Evolutionary conservation across 208 protist genomes (phyloP), one percentile per base, ranked within the genome.

Genomic region (Lotmaria passim): DNA sequence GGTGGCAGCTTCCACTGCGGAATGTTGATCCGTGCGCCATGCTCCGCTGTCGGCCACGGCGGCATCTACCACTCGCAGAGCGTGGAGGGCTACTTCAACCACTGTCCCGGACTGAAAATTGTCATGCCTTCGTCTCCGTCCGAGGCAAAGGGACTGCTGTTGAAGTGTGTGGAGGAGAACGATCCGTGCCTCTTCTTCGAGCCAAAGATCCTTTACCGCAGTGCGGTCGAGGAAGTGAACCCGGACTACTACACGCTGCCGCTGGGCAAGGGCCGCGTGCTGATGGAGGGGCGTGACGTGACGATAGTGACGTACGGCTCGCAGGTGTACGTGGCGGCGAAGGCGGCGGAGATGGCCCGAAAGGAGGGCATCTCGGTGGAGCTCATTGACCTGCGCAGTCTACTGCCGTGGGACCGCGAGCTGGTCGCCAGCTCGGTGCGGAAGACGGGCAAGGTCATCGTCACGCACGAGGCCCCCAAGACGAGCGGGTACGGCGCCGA

Each of bases 151-250:
- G 87, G 87, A 0, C 81, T 99, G 28, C 75, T 99, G 43, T 80
- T 99, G 8, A 84, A 98, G 44, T 98, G 89, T 60, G 94, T 98
- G 43, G 80, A 96, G 43, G 87, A 98, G 52, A 77, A 84, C 48
- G 94, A 98, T 78, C 96, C 97, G 30, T 97, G 97, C 43, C 51
- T 99, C 31, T 99, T 99, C 81, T 97, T 99, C 50, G 98, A 99
- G 84, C 97, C 98, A 23, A 99, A 99, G 78, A 82, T 92, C 36
- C 76, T 99, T 8, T 99, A 98, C 68, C 87, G 98, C 58, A 86
- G 87, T n/a, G 65, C 88, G n/a, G 81, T 89, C 10, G 91, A 97
- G 66, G 52, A 92, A 41, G 98, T 99, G 23, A 97, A 98, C 55
- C 80, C 91, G 21, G 94, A 82, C 38, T 93, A 98, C 76, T 99